Evolutionary conservation across 2,329 filamentous ascomycete species (phyloP), one percentile per base, ranked within the genome.

Genomic region (Monilinia vaccinii-corymbosi): DNA sequence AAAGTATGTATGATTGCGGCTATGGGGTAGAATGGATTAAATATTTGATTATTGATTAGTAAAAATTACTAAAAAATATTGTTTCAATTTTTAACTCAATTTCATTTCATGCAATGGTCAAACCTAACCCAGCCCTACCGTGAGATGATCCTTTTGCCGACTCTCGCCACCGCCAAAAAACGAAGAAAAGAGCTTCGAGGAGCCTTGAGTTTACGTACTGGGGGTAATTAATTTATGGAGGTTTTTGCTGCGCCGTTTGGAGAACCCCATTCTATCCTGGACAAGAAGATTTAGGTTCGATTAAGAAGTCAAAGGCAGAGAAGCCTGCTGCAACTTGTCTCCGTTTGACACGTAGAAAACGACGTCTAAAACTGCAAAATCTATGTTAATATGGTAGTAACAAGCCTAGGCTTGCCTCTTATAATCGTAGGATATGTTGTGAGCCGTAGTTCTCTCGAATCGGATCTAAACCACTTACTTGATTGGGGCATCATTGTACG

Each of bases 371-470:
- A 44, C 31, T 42, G 25, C 32, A 28, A 45, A 25, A 55, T 55
- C 38, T 23, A 55, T 53, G 7, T 5, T 44, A 7, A 7, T 47
- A 28, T 11, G 16, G 25, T 47, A n/a, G 36, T 42, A 40, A 55
- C 44, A 53, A 23, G 38, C 51, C 60, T 46, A 42, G 55, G 38
- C 21, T 10, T 32, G 55, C 38, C 50, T 28, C n/a, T 52, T 42
- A 31, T 4, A n/a, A 52, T 42, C 36, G 51, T 52, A 60, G 49
- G 45, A 34, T 38, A 66, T 70, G 67, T 58, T 65, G 60, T 61
- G 65, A 69, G 67, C 68, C 67, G 67, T 66, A 62, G 60, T 40
- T n/a, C n/a, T n/a, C 34, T 64, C 65, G 59, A 69, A 68, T 68
- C 65, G 66, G 64, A 65, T 63, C 58, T 59, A 47, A 55, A 57